Evolutionary conservation across 139 green algal species (phyloP).

Genomic region (Nannochloris sp.): DNA sequence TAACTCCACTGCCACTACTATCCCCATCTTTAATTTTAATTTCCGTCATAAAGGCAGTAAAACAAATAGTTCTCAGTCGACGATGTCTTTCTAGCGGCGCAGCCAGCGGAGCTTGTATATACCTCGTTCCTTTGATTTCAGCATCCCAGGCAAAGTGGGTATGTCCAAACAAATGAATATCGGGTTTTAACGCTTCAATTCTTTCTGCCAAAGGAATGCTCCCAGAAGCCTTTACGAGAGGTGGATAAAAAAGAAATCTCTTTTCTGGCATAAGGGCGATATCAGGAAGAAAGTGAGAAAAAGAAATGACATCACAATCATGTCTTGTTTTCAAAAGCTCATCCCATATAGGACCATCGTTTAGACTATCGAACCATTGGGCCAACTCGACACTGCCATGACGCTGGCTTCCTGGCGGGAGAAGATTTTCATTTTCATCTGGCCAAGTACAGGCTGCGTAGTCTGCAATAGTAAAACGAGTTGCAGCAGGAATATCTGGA

Average conservation of each 20-base stretch:
- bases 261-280: conserved; percentile 73
- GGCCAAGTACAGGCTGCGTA: conserved; percentile 44
- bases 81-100: conserved; percentile 56
- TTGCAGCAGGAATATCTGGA: conserved; percentile 18
- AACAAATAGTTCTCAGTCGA: conserved; percentile 27
- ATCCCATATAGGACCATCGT: conserved; percentile 13
- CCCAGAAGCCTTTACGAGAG: conserved; percentile 45
- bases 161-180: conserved; percentile 74
- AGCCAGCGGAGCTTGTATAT: conserved; percentile 63
- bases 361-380: conserved; percentile 36
- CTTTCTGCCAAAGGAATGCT: conserved; percentile 41
- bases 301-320: conserved; percentile 44
- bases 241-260: conserved; percentile 67
- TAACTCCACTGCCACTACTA: too few relatives aligned
- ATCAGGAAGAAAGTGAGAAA: conserved; percentile 65
- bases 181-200: conserved; percentile 42
- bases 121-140: conserved; percentile 44
- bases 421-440: neutral
- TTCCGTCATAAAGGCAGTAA: too few relatives aligned
- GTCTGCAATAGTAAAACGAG: conserved; percentile 31
- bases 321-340: neutral
- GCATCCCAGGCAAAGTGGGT: conserved; percentile 76
- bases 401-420: neutral
- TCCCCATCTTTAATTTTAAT: too few relatives aligned
- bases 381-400: conserved; percentile 20